Evolutionary conservation across 1,139 yeast genomes (phyloP).

Genomic region (Candida dubliniensis): DNA sequence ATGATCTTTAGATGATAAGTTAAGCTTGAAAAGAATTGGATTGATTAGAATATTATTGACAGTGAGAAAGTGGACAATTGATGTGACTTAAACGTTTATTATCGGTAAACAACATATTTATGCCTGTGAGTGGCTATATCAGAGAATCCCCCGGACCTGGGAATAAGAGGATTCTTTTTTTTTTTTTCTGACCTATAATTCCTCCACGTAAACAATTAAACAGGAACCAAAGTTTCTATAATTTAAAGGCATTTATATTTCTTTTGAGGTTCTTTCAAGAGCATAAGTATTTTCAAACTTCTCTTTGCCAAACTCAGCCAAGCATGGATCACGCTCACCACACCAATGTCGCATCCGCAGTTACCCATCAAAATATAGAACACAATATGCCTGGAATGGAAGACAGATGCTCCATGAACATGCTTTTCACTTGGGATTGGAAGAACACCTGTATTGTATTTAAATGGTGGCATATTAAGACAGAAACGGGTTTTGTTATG

Average conservation of each 20-base stretch:
- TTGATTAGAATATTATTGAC: too few species aligned
- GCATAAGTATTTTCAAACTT: neutral
- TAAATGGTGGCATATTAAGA: constrained; percentile 75
- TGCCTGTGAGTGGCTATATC: too few species aligned
- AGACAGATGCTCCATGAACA: constrained; percentile 64
- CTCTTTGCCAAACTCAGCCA: neutral
- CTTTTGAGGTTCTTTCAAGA: neutral
- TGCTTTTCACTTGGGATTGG: constrained; percentile 85
- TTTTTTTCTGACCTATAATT: neutral
- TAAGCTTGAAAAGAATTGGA: too few species aligned
- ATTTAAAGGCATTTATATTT: neutral
- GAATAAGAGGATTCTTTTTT: neutral
- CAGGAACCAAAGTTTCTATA: neutral
- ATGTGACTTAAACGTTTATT: too few species aligned
- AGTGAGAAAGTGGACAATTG: too few species aligned
- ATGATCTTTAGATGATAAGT: too few species aligned
- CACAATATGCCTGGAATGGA: constrained; percentile 25
- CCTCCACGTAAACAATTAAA: neutral
- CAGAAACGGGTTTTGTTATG: constrained; percentile 49
- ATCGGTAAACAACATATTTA: too few species aligned
- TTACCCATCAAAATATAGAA: constrained; percentile 8
- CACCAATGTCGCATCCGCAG: neutral
- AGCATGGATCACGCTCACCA: constrained; percentile 4
- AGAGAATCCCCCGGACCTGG: too few species aligned
- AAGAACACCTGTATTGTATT: constrained; percentile 70